These are phyloP conservation scores for Pyracantha coccinea DNA, from an alignment of 331 rosid species.

Conservation along the genomic window DNA sequence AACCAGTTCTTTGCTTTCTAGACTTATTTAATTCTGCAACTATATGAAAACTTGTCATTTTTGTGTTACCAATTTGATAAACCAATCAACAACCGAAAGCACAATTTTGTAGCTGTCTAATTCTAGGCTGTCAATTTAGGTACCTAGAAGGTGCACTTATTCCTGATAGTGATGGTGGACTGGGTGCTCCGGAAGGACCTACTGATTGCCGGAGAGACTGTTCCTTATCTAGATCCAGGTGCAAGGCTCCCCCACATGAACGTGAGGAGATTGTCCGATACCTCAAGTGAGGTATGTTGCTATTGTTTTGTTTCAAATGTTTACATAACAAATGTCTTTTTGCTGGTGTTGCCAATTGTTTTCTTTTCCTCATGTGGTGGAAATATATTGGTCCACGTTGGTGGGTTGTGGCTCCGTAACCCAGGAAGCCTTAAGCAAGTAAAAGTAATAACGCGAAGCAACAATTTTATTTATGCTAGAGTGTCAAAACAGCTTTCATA, in stretches of 20 bases:
- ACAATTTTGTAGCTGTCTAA: constrained; percentile 25
- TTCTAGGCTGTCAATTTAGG: constrained; percentile 32
- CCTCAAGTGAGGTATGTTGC: constrained; percentile 45
- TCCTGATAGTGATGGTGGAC: constrained; percentile 29
- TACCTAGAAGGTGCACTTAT: constrained; percentile 71
- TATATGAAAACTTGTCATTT: background rate
- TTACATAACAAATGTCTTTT: background rate
- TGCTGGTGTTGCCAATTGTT: background rate
- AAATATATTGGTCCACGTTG: background rate
- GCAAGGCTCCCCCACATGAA: constrained; percentile 85
- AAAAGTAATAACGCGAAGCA: background rate
- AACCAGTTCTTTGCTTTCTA: constrained; percentile 10
- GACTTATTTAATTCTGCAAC: background rate
- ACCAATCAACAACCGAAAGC: constrained; percentile 13
- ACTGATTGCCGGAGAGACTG: constrained; percentile 73
- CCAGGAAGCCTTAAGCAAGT: background rate
- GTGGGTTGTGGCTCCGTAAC: constrained; percentile 1
- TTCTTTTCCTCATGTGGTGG: background rate
- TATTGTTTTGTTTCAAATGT: background rate
- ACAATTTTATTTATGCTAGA: background rate
- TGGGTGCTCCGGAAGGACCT: constrained; percentile 36
- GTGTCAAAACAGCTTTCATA: background rate
- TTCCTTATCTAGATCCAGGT: constrained; percentile 76
- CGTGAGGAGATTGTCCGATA: constrained; percentile 37
- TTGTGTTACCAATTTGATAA: constrained; percentile 10